Percentiles rank a stretch among this genome's conserved stretches.
phyloP scores from a whole-genome alignment of 1,284 basidiomycete genomes.

The Fereydounia khargensis region DNA sequence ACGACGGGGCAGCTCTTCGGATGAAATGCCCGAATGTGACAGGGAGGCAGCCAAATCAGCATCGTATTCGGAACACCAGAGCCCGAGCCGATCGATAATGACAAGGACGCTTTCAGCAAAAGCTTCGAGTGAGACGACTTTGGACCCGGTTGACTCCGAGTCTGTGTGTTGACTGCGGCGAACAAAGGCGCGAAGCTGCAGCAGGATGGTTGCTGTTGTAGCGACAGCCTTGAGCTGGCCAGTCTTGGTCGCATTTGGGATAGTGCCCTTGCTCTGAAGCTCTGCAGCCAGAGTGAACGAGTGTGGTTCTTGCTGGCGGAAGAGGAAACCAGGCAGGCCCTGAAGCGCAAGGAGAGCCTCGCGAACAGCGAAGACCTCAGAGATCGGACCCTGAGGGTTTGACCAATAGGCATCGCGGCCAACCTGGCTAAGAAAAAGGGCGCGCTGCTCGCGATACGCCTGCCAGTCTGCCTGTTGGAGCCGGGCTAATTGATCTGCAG shows the following conservation, averaged over 20 bases:
- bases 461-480: neutral
- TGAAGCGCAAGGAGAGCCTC: constrained; percentile 13
- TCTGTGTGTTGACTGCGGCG: neutral
- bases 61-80: constrained; percentile 11
- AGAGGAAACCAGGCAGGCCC: constrained; percentile 10
- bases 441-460: neutral
- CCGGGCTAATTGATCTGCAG: neutral
- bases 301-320: neutral
- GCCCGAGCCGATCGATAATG: constrained; percentile 10
- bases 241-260: neutral
- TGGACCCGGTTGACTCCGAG: neutral
- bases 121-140: constrained; percentile 14
- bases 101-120: constrained; percentile 21
- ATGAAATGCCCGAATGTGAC: too few relatives aligned
- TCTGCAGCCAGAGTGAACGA: too few relatives aligned
- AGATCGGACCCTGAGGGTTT: too few relatives aligned
- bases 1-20: too few relatives aligned
- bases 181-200: neutral
- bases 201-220: neutral
- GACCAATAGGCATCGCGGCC: too few relatives aligned
- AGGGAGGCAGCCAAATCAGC: constrained; percentile 8
- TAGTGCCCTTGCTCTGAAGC: too few relatives aligned
- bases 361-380: constrained; percentile 17
- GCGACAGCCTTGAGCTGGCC: neutral
- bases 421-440: too few relatives aligned